Evolutionary conservation across 2,329 filamentous ascomycete species (phyloP).

Genomic region (Phoma herbarum): DNA sequence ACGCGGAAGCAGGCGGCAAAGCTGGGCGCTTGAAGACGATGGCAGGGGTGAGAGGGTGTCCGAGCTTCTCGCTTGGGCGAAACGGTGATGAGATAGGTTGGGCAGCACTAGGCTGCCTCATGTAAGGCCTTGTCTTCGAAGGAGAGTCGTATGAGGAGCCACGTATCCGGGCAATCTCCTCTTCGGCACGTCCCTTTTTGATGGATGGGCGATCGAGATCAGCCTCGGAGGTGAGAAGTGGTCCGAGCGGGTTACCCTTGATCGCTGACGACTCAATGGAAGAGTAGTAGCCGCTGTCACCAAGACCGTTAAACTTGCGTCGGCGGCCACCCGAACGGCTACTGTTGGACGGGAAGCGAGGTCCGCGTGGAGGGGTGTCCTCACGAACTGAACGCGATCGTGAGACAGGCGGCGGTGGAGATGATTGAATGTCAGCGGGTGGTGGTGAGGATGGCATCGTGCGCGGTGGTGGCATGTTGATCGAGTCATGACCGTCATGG

Average conservation of each 20-base stretch:
- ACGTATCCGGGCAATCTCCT: slow-evolving; percentile 92
- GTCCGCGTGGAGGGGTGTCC: slow-evolving; percentile 78
- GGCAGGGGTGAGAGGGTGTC: slow-evolving; percentile 80
- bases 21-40: slow-evolving; percentile 78
- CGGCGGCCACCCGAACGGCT: slow-evolving; percentile 75
- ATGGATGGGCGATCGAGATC: slow-evolving; percentile 78
- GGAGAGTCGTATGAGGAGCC: slow-evolving; percentile 95
- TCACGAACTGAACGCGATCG: slow-evolving; percentile 64
- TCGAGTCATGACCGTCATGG: slow-evolving; percentile 57
- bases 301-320: slow-evolving; percentile 80
- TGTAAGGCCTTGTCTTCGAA: slow-evolving; percentile 69
- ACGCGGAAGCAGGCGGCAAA: slow-evolving; percentile 77
- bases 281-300: slow-evolving; percentile 97
- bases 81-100: slow-evolving; percentile 54
- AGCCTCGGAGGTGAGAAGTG: slow-evolving; percentile 76
- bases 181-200: slow-evolving; percentile 90
- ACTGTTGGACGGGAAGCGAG: slow-evolving; percentile 69
- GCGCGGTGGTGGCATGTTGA: slow-evolving; percentile 55
- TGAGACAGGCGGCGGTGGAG: slow-evolving; percentile 86
- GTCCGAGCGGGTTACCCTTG: slow-evolving; percentile 71
- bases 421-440: slow-evolving; percentile 79
- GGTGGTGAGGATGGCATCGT: slow-evolving; percentile 73
- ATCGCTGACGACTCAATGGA: slow-evolving; percentile 91
- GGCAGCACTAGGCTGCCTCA: slow-evolving; percentile 55
- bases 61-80: slow-evolving; percentile 46